phyloP scores from a whole-genome alignment of 495 filamentous ascomycete genomes.

The Aspergillus ostianus region DNA sequence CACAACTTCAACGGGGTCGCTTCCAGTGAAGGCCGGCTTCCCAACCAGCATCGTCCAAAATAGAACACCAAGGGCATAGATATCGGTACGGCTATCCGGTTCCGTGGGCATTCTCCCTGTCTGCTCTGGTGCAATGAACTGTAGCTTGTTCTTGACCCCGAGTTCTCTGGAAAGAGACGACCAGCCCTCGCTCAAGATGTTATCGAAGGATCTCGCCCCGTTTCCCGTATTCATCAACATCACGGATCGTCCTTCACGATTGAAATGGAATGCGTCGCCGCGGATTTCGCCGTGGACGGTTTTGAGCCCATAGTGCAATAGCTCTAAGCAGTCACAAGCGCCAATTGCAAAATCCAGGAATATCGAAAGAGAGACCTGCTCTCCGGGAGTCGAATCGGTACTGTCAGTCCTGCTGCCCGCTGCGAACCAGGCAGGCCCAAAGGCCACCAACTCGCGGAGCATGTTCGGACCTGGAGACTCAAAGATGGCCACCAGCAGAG shows the following conservation, averaged over 20 bases:
- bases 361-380: slow-evolving; percentile 62
- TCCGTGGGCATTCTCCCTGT: slow-evolving; percentile 87
- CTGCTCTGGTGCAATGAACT: slow-evolving; percentile 88
- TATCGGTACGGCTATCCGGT: slow-evolving; percentile 85
- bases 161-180: slow-evolving; percentile 72
- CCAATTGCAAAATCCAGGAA: slow-evolving; percentile 90
- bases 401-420: slow-evolving; percentile 50
- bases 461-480: slow-evolving; percentile 75
- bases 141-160: slow-evolving; percentile 78
- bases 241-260: slow-evolving; percentile 61
- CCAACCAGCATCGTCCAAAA: slow-evolving; percentile 85
- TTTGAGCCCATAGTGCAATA: slow-evolving; percentile 78
- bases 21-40: slow-evolving; percentile 71
- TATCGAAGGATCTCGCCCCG: slow-evolving; percentile 80
- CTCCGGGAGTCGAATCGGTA: slow-evolving; percentile 49
- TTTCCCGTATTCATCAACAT: slow-evolving; percentile 82
- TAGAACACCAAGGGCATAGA: slow-evolving; percentile 81
- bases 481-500: slow-evolving; percentile 72
- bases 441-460: slow-evolving; percentile 64
- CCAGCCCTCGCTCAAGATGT: slow-evolving; percentile 84
- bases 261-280: slow-evolving; percentile 84
- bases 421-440: slow-evolving; percentile 72
- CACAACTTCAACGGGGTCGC: slow-evolving; percentile 79
- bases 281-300: slow-evolving; percentile 86
- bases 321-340: slow-evolving; percentile 78